phyloP scores from a whole-genome alignment of 495 filamentous ascomycete genomes.

The Neurospora sp. region DNA sequence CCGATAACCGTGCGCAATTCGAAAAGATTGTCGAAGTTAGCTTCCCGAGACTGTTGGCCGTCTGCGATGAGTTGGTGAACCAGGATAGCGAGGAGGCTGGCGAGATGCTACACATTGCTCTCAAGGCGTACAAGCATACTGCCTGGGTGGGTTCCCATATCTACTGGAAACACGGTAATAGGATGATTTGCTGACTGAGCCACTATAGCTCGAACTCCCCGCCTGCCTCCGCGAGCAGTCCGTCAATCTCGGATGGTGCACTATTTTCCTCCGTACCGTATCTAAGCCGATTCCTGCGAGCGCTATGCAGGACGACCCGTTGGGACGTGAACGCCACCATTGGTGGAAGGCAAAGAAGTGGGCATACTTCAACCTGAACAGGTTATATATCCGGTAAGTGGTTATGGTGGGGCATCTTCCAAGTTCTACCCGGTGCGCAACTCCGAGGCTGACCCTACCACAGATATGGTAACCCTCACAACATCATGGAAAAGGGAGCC shows the following conservation, averaged over 20 bases:
- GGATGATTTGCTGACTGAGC: constrained; percentile 23
- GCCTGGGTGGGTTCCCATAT: constrained; percentile 64
- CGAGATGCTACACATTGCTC: constrained; percentile 88
- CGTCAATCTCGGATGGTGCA: constrained; percentile 87
- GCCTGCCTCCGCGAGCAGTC: constrained; percentile 64
- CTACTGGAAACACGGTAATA: not conserved
- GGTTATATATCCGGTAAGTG: constrained; percentile 79
- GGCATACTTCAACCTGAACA: constrained; percentile 94
- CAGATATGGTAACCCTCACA: constrained; percentile 80
- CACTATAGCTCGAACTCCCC: constrained; percentile 70
- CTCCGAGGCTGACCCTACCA: constrained; percentile 13
- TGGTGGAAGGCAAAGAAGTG: constrained; percentile 99
- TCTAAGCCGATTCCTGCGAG: constrained; percentile 71
- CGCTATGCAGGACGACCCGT: constrained; percentile 69
- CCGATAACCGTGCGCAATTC: constrained; percentile 72
- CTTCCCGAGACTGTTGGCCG: constrained; percentile 81
- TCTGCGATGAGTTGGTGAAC: constrained; percentile 78
- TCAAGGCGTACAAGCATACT: constrained; percentile 96
- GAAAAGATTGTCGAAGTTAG: constrained; percentile 86
- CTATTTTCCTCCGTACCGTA: constrained; percentile 81
- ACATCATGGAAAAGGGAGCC: constrained; percentile 52
- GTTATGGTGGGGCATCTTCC: not conserved
- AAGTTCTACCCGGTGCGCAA: not conserved
- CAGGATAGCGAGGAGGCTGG: constrained; percentile 88
- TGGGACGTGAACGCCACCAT: constrained; percentile 84